Evolutionary conservation across 352 stramenopile species (phyloP).

Genomic region (Phytophthora rubi): DNA sequence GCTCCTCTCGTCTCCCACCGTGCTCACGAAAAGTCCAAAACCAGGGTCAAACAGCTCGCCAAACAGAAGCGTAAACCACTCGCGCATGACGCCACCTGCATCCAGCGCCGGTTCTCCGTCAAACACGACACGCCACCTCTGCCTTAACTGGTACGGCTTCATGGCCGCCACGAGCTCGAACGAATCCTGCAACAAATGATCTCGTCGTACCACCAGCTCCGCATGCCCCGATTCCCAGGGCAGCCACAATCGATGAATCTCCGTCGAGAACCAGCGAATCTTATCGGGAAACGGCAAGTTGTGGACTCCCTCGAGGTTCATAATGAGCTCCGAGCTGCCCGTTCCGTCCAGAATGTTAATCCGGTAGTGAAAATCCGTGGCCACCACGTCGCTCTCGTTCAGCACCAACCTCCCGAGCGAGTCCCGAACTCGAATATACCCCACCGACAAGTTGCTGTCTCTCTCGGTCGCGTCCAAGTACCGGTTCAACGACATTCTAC

Average conservation of each 20-base stretch:
- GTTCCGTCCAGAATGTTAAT: constrained; percentile 81
- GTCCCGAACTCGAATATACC: constrained; percentile 82
- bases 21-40: constrained; percentile 81
- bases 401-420: constrained; percentile 70
- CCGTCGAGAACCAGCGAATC: constrained; percentile 84
- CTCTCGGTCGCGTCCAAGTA: constrained; percentile 65
- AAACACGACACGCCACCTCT: constrained; percentile 88
- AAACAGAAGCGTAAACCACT: constrained; percentile 91
- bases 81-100: constrained; percentile 88
- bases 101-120: constrained; percentile 86
- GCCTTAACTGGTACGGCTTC: constrained; percentile 83
- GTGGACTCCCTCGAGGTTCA: constrained; percentile 85
- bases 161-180: constrained; percentile 81
- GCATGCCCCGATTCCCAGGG: constrained; percentile 84
- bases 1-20: constrained; percentile 72
- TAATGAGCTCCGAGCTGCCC: constrained; percentile 78
- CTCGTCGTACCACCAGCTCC: constrained; percentile 77
- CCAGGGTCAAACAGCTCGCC: constrained; percentile 81
- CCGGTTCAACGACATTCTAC: constrained; percentile 40
- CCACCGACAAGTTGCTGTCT: constrained; percentile 69
- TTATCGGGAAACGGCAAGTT: constrained; percentile 83
- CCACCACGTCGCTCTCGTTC: constrained; percentile 84
- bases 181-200: constrained; percentile 88
- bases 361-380: constrained; percentile 81
- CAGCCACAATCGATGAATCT: constrained; percentile 83